These are phyloP conservation scores for Passiflora organensis DNA, from an alignment of 345 rosid genomes.

Conservation along the genomic window DNA sequence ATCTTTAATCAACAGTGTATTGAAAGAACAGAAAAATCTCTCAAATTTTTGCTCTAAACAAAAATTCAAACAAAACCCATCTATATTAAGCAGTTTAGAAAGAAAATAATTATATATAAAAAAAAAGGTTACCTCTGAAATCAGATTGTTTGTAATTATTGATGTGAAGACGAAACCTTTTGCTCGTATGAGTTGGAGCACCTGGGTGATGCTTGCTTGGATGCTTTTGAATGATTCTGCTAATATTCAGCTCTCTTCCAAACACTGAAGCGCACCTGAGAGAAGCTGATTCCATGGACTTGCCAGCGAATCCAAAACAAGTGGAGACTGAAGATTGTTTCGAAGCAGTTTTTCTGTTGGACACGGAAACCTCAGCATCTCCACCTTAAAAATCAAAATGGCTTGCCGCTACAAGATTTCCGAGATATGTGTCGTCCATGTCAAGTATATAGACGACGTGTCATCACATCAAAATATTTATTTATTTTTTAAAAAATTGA, in stretches of 20 bases:
- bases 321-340: no score
- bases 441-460: no score
- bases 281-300: constrained; percentile 11
- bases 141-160: neutral
- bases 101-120: neutral
- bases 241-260: neutral
- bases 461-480: no score
- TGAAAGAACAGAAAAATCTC: neutral
- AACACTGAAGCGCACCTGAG: neutral
- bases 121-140: neutral
- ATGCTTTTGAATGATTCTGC: neutral
- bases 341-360: no score
- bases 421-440: no score
- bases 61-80: neutral
- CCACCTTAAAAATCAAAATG: no score
- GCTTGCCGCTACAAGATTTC: no score
- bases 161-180: neutral
- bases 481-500: no score
- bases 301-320: no score
- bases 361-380: no score
- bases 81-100: neutral
- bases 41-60: neutral
- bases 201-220: neutral
- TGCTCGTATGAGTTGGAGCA: neutral
- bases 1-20: neutral